These are phyloP conservation scores for Pythium utonaiense DNA, from an alignment of 352 stramenopile genomes.

Conservation along the genomic window DNA sequence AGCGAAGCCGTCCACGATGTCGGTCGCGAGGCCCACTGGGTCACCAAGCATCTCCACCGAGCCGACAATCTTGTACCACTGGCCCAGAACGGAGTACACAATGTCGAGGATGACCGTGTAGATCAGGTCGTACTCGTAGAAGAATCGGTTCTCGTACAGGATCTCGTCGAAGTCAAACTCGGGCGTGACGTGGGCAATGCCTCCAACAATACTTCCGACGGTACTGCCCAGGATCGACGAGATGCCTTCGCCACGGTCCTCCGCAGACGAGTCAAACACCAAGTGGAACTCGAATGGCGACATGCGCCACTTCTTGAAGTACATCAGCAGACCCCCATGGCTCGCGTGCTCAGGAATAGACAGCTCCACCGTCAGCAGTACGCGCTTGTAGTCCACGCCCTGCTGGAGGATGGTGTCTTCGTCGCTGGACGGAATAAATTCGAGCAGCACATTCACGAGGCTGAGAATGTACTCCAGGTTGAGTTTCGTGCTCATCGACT, in stretches of 20 bases:
- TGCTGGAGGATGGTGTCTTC: conserved; percentile 59
- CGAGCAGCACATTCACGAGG: conserved; percentile 63
- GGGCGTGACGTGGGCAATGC: conserved; percentile 82
- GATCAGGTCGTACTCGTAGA: conserved; percentile 83
- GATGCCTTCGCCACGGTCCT: conserved; percentile 77
- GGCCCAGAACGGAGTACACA: conserved; percentile 65
- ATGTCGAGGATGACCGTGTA: conserved; percentile 72
- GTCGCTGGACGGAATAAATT: conserved; percentile 70
- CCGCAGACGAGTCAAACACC: conserved; percentile 81
- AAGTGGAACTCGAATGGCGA: conserved; percentile 68
- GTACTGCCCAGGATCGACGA: conserved; percentile 76
- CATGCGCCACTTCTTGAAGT: conserved; percentile 81
- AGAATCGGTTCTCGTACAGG: conserved; percentile 73
- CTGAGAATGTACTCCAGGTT: conserved; percentile 80
- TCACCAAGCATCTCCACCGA: conserved; percentile 84
- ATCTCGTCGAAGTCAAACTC: conserved; percentile 79
- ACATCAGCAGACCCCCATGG: conserved; percentile 64
- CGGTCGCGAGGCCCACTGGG: conserved; percentile 74
- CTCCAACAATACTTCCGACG: conserved; percentile 82
- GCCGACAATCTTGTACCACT: conserved; percentile 90
- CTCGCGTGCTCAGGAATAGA: conserved; percentile 43
- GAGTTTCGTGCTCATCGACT: conserved; percentile 71
- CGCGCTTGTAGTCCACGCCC: conserved; percentile 60
- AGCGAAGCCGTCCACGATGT: conserved; percentile 85
- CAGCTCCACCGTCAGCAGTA: conserved; percentile 48